Percentiles rank a stretch among this genome's conserved stretches.
Evolutionary conservation across 306 rosid species (phyloP).

Genomic region (Quercus robur): DNA sequence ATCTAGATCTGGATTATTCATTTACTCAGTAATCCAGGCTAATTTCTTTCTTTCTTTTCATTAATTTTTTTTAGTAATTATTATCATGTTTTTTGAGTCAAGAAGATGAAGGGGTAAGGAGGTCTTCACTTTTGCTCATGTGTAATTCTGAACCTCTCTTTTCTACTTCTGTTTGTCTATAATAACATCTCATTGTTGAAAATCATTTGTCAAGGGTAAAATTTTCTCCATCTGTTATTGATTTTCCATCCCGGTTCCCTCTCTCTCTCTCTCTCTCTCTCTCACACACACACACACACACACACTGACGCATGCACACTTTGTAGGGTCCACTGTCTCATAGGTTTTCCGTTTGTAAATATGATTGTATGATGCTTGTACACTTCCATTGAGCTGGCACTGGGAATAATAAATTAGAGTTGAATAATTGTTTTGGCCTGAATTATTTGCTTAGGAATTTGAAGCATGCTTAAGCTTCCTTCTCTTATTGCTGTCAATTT

Average conservation of each 20-base stretch:
- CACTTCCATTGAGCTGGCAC: background rate
- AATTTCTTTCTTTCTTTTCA: background rate
- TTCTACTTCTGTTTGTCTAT: background rate
- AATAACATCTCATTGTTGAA: background rate
- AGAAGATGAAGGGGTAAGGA: background rate
- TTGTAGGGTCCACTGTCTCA: background rate
- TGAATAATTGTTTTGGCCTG: background rate
- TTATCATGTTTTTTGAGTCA: background rate
- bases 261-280: background rate
- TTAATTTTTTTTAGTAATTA: background rate
- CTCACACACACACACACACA: too few relatives aligned
- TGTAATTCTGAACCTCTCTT: background rate
- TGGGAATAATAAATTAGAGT: background rate
- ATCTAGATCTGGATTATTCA: background rate
- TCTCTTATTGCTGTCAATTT: background rate
- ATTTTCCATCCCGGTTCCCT: background rate
- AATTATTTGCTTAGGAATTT: background rate
- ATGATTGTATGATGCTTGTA: constrained; percentile 1
- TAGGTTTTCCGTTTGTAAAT: background rate
- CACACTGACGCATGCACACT: too few relatives aligned
- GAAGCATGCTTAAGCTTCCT: background rate
- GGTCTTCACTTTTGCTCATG: background rate
- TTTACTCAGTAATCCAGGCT: background rate
- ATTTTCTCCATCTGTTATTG: background rate
- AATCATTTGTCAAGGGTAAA: background rate